Conservation (phyloP, 345 rosid species). For the Boechera retrofracta region DNA sequence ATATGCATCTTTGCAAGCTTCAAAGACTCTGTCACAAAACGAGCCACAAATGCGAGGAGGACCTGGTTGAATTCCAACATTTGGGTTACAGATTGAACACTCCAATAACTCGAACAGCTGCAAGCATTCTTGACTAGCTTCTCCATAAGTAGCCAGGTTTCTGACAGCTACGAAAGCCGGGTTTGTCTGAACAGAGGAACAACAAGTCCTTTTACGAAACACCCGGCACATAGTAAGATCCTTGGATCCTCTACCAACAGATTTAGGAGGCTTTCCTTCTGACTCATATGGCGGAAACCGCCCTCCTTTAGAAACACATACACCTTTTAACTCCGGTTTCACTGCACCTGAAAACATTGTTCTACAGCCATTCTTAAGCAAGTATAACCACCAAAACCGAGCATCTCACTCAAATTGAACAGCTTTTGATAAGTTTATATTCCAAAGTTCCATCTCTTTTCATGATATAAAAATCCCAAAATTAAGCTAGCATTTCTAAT, state of each 20-base stretch:
- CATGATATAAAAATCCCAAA: slow-evolving; percentile 9
- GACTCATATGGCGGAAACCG: slow-evolving; percentile 72
- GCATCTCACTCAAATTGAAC: slow-evolving; percentile 9
- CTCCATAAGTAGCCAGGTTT: slow-evolving; percentile 83
- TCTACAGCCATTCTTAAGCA: slow-evolving; percentile 27
- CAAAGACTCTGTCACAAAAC: slow-evolving; percentile 74
- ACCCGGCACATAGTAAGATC: slow-evolving; percentile 85
- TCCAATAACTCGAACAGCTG: slow-evolving; percentile 86
- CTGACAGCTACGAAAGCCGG: slow-evolving; percentile 80
- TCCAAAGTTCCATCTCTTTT: background rate
- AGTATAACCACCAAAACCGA: background rate
- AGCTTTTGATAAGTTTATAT: background rate
- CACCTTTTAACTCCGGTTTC: slow-evolving; percentile 48
- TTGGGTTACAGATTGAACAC: slow-evolving; percentile 95
- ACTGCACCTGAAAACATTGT: slow-evolving; percentile 50
- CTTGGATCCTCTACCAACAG: slow-evolving; percentile 68
- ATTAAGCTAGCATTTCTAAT: slow-evolving; percentile 17
- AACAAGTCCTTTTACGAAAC: slow-evolving; percentile 85
- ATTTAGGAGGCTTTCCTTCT: slow-evolving; percentile 80
- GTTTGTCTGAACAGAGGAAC: slow-evolving; percentile 80
- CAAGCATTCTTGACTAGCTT: slow-evolving; percentile 78
- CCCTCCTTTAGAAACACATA: slow-evolving; percentile 86
- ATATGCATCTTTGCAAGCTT: slow-evolving; percentile 84
- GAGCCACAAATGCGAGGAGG: slow-evolving; percentile 81
- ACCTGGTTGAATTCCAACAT: slow-evolving; percentile 80